A percentile compares a stretch with the other conserved stretches of the same genome.
These are phyloP conservation scores for Pseudocercospora crystallina DNA, from an alignment of 2,329 filamentous ascomycete species.

Conservation along the genomic window DNA sequence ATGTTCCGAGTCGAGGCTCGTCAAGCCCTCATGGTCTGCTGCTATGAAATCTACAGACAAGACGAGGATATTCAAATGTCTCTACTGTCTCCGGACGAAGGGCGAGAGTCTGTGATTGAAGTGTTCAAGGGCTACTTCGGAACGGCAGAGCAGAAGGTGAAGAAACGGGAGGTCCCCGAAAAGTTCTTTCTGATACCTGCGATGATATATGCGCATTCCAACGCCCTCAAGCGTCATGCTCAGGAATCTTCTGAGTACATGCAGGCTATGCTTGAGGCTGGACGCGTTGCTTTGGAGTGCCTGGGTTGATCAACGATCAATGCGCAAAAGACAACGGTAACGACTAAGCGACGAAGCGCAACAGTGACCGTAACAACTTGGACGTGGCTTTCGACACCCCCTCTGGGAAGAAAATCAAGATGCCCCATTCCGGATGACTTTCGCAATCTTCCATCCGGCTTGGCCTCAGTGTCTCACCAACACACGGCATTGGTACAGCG, in stretches of 20 bases:
- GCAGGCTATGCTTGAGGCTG: constrained; percentile 10
- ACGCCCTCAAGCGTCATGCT: constrained; percentile 1
- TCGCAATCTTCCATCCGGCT: too few species aligned
- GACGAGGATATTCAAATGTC: constrained; percentile 10
- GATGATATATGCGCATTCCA: constrained; percentile 18
- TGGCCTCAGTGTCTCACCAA: too few species aligned
- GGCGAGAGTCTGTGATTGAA: not conserved
- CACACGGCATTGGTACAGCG: too few species aligned
- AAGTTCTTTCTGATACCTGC: constrained; percentile 12
- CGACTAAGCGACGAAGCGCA: too few species aligned
- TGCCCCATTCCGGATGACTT: too few species aligned
- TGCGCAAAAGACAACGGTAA: too few species aligned
- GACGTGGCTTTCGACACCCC: too few species aligned
- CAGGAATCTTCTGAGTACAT: constrained; percentile 5
- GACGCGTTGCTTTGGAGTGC: too few species aligned
- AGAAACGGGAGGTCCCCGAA: constrained; percentile 3
- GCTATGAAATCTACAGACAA: constrained; percentile 11
- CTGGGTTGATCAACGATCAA: too few species aligned
- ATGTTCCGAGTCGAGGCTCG: constrained; percentile 15
- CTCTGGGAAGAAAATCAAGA: too few species aligned
- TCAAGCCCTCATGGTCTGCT: constrained; percentile 11
- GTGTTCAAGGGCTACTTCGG: constrained; percentile 2
- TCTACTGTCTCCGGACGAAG: constrained; percentile 6
- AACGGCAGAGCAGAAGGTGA: constrained; percentile 4
- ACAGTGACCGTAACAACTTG: too few species aligned